Base-by-base conservation (phyloP, 2,329 filamentous ascomycete genomes). In the Cladosporium sp. region DNA sequence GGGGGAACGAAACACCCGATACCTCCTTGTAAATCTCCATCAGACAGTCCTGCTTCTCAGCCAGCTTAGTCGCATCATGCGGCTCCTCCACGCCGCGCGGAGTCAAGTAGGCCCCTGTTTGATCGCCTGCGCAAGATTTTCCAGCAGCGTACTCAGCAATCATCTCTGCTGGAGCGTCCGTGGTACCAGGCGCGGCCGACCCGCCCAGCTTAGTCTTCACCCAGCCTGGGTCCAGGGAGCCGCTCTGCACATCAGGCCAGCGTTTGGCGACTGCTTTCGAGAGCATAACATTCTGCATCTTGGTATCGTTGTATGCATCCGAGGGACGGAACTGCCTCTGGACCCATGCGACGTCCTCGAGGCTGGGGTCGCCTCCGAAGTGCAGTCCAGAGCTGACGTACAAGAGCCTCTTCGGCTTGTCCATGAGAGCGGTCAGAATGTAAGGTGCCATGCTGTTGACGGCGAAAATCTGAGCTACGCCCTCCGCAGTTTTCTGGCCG, bases 371-470 rank as follows among this genome's bases (percentile, higher is more conserved):
- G 2, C 78, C 79, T n/a, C 70, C 66, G 18, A 64, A 64, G 55
- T 83, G 80, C 64, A 80, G 67, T 17, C 71, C 66, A 0, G 74
- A 79, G 17, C 72, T 77, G 43, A 82, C 64, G 54, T 74, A 82
- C 0, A 83, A 64, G 9, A 82, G 62, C 7, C 78, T 65, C 51
- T 72, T 73, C 1, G 75, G 78, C 15, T 68, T 70, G 2, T 70
- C 61, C 63, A 82, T 73, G 8, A 79, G 61, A 20, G 70, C 73
- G 0, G 78, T 76, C 2, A 83, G 66, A 4, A 83, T 68, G 56
- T 82, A 83, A 0, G 80, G 80, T 13, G 80, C 79, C 0, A 83
- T 58, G 0, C 73, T 78, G 57, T 83, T 83, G 40, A 82, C 77
- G 0, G 77, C 72, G 43, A 80, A 77, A 1, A 80, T 68, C 1